Conservation (phyloP, 225 moss, liverwort and hornwort species). For the Anthoceros angustus region DNA sequence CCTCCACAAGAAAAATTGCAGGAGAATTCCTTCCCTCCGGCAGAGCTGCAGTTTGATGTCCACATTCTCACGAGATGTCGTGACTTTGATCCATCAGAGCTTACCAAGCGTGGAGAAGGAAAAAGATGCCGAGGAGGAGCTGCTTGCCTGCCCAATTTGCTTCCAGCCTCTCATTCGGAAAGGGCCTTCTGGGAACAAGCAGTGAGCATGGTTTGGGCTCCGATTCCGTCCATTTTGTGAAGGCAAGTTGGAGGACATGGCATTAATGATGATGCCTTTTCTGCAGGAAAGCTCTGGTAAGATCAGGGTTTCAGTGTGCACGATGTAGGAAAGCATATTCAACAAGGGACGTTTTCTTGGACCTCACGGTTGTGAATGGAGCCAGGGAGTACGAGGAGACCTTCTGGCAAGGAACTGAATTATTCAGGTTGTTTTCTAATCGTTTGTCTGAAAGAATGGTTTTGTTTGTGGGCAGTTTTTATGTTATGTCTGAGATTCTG, state of each 20-base stretch:
- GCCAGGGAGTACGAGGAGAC: constrained; percentile 34
- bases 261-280: neutral
- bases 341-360: constrained; percentile 41
- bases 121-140: neutral
- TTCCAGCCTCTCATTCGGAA: neutral
- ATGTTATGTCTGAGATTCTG: neutral
- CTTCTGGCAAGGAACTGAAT: constrained; percentile 19
- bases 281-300: constrained; percentile 37
- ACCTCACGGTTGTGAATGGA: constrained; percentile 49
- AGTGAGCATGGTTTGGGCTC: neutral
- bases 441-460: neutral
- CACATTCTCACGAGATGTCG: neutral
- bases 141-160: constrained; percentile 1
- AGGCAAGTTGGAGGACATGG: neutral
- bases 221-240: neutral
- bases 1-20: no score
- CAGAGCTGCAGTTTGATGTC: no score
- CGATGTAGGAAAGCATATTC: constrained; percentile 39
- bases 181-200: neutral
- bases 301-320: constrained; percentile 51
- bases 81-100: neutral
- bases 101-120: neutral
- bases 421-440: constrained; percentile 32
- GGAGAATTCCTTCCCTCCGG: no score
- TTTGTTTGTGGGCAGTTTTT: neutral